Base-by-base conservation (phyloP, 1,139 yeast genomes). In the Sugiyamaella grinbergsii region DNA sequence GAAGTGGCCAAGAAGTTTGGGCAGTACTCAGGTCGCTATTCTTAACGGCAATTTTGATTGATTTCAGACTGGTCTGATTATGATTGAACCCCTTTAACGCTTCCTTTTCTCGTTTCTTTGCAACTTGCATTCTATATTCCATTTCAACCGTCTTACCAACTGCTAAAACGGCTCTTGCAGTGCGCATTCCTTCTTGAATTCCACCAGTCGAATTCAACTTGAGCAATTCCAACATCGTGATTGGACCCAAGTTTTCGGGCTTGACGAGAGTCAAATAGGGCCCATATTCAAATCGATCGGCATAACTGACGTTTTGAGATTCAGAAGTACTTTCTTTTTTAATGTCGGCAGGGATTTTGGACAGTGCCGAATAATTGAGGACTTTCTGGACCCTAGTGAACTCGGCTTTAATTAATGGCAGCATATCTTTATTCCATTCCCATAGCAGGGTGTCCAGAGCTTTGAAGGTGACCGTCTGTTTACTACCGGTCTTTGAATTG, bases 81-180 rank as follows among this genome's bases (percentile, higher is more conserved):
- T 33, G 34, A 11, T 43, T 47, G 38, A 60, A 41, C 11, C 63
- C 65, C 16, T 54, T 70, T 53, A 76, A 71, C 7, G 79, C 74
- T 54, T 75, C 77, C 36, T 77, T 75, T 58, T 85, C 94, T 3
- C 64, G 55, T 40, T 58, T 57, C 15, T 57, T 54, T n/a, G 61
- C 57, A 15, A 77, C 75, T 58, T 83, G 85, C 0, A 93, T 78
- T 60, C 86, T 80, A 65, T 85, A 88, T 66, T 93, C 98, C 59
- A 83, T 70, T 66, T 93, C 97, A 29, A 91, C 75, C 6, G 96
- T 93, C 59, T 78, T 81, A 4, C 97, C 96, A 4, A 93, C 90
- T 0, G 87, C 76, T 19, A 85, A 72, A 19, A 90, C 87, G 0
- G 95, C 91, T 58, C 89, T 77, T 0, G 95, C 89, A 0, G 93